phyloP scores from a whole-genome alignment of 305 asterid genomes.

The Fraxinus paxiana region DNA sequence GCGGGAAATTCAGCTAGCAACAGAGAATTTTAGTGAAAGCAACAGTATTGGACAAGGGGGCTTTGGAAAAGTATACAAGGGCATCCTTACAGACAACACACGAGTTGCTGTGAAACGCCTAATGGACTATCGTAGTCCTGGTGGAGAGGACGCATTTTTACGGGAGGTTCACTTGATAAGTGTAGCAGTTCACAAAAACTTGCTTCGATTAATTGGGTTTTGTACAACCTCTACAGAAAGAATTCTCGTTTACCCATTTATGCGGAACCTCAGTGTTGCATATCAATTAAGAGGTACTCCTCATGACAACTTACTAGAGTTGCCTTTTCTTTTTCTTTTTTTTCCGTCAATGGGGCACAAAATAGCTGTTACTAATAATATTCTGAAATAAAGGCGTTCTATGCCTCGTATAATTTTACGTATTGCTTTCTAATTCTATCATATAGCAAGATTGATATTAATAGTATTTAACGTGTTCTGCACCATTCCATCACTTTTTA shows the following conservation, averaged over 20 bases:
- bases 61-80: conserved; percentile 78
- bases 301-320: background rate
- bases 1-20: conserved; percentile 78
- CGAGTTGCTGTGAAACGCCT: conserved; percentile 76
- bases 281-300: conserved; percentile 70
- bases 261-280: conserved; percentile 85
- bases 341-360: background rate
- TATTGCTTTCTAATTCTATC: background rate
- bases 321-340: background rate
- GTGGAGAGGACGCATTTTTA: conserved; percentile 83
- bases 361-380: background rate
- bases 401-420: background rate
- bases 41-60: conserved; percentile 90
- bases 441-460: background rate
- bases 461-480: background rate
- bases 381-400: background rate
- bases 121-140: conserved; percentile 66
- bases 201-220: conserved; percentile 71
- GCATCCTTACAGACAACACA: conserved; percentile 52
- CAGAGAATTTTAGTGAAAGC: conserved; percentile 59
- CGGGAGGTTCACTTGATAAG: conserved; percentile 78
- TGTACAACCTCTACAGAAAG: conserved; percentile 74
- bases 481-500: background rate
- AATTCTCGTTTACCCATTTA: conserved; percentile 83
- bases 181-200: conserved; percentile 77